A percentile compares a stretch with the other conserved stretches of the same genome.
Conservation (phyloP, 805 yeast genomes). For the Tetrapisispora taiwanensis region DNA sequence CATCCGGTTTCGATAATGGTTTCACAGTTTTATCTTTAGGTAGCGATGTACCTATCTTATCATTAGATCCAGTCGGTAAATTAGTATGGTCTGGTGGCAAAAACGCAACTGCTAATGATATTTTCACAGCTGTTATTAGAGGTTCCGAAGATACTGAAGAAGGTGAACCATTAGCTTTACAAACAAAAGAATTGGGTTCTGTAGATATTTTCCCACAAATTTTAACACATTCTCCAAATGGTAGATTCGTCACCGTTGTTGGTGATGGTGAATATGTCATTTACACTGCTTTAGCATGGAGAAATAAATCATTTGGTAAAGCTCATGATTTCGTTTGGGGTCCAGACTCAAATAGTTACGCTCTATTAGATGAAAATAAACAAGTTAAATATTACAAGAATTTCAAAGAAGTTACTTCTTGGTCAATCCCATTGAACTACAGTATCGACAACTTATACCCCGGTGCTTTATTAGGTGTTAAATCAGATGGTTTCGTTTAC, state of each 20-base stretch:
- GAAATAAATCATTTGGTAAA: constrained; percentile 85
- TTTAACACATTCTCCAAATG: constrained; percentile 89
- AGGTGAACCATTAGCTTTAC: constrained; percentile 68
- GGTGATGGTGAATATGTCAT: constrained; percentile 98
- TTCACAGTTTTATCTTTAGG: constrained; percentile 82
- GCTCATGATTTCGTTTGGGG: constrained; percentile 95
- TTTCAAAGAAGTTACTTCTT: constrained; percentile 66
- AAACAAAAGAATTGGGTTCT: constrained; percentile 85
- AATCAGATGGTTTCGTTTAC: constrained; percentile 72
- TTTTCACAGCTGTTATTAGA: constrained; percentile 72
- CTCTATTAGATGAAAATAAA: constrained; percentile 61
- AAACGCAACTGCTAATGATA: constrained; percentile 58
- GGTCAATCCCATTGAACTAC: constrained; percentile 55
- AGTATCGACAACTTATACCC: constrained; percentile 74
- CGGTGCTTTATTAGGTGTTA: constrained; percentile 81
- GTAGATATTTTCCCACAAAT: constrained; percentile 88
- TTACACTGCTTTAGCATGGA: constrained; percentile 96
- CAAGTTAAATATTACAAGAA: constrained; percentile 67
- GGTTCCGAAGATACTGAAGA: constrained; percentile 59
- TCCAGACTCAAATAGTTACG: constrained; percentile 77
- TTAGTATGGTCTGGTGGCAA: constrained; percentile 69
- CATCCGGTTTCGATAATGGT: constrained; percentile 94
- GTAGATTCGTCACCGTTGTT: constrained; percentile 90
- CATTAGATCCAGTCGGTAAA: constrained; percentile 90
- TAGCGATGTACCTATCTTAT: constrained; percentile 84